Conservation (phyloP, 1,284 basidiomycete species). For the Ganoderma multipileum region DNA sequence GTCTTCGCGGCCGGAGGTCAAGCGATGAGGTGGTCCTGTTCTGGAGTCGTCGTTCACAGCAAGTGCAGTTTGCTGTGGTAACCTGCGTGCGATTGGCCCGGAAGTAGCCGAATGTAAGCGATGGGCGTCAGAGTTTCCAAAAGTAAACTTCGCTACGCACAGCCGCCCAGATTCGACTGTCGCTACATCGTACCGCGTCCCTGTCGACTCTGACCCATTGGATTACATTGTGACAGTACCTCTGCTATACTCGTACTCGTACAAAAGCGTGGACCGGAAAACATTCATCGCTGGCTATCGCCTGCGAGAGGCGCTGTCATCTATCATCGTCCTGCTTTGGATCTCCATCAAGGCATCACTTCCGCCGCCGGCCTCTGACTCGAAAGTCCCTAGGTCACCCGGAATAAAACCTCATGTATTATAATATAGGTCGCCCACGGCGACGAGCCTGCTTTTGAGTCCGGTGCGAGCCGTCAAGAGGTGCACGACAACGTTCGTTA, state of each 20-base stretch:
- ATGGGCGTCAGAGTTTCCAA: neutral
- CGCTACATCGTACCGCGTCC: too few relatives aligned
- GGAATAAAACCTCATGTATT: neutral
- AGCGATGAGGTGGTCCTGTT: neutral
- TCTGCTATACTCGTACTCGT: too few relatives aligned
- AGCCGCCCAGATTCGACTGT: too few relatives aligned
- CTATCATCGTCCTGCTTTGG: neutral
- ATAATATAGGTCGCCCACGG: neutral
- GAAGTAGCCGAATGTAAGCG: neutral
- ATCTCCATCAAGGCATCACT: neutral
- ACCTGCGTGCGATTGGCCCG: neutral
- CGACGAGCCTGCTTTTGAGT: neutral
- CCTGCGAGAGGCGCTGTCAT: too few relatives aligned
- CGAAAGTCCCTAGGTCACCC: neutral
- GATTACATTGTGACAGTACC: too few relatives aligned
- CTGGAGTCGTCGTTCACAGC: neutral
- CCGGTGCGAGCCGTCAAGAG: neutral
- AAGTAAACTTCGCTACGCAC: neutral
- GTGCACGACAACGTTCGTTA: constrained; percentile 4
- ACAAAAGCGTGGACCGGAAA: too few relatives aligned
- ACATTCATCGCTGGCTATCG: too few relatives aligned
- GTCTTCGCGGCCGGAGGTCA: neutral
- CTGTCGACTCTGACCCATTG: too few relatives aligned
- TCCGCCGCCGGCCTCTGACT: neutral
- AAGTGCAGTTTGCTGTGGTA: neutral